phyloP scores from a whole-genome alignment of 2,329 filamentous ascomycete genomes.

The Fonsecaea erecta region DNA sequence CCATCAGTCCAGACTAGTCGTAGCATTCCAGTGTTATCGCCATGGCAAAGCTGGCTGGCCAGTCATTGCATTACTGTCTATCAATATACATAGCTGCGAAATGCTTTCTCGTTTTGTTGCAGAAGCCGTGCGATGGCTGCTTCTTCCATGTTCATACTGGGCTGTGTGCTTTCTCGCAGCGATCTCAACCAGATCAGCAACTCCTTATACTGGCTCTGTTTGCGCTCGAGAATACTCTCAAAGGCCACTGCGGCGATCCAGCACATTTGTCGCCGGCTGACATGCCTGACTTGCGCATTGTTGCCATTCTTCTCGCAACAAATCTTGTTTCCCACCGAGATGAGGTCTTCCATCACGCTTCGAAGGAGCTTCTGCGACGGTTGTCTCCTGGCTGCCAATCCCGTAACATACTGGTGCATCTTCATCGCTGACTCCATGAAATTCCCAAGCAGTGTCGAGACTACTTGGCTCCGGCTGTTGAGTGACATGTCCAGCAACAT shows the following conservation, averaged over 20 bases:
- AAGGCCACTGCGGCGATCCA: constrained; percentile 75
- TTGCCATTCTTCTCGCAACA: constrained; percentile 50
- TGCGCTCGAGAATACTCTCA: constrained; percentile 65
- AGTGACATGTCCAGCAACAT: constrained; percentile 82
- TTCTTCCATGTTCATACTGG: constrained; percentile 28
- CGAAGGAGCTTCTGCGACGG: constrained; percentile 66
- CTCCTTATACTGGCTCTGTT: constrained; percentile 70
- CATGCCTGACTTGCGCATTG: constrained; percentile 52
- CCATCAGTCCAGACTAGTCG: neutral
- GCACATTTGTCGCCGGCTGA: constrained; percentile 64
- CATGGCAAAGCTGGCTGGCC: neutral
- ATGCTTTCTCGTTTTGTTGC: constrained; percentile 20
- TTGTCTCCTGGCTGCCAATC: constrained; percentile 61
- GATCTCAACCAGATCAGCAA: constrained; percentile 71
- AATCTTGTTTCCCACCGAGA: constrained; percentile 67
- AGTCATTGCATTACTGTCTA: too few relatives aligned
- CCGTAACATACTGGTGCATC: constrained; percentile 64
- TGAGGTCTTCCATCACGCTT: constrained; percentile 67
- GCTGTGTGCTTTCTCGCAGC: constrained; percentile 41
- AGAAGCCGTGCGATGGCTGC: constrained; percentile 23
- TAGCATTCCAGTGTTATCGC: neutral
- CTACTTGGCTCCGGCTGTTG: constrained; percentile 71
- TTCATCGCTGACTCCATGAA: constrained; percentile 81
- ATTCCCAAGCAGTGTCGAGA: constrained; percentile 74
- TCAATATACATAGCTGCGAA: constrained; percentile 37